Conservation (phyloP, 305 asterid genomes). For the Fraxinus latifolia region DNA sequence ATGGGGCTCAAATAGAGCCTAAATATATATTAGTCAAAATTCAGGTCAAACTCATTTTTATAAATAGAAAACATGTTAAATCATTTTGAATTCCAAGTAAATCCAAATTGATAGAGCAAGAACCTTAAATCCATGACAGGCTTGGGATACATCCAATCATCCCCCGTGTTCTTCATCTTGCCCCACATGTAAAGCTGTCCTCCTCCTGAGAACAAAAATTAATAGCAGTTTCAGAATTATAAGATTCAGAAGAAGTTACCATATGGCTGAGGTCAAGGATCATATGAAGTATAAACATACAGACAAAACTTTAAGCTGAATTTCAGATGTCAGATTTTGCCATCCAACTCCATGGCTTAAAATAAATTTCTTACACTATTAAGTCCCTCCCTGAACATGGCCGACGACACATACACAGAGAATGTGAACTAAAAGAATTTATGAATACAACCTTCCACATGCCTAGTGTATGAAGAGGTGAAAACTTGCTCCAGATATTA, state of each 20-base stretch:
- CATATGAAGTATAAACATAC: background rate
- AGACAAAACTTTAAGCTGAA: background rate
- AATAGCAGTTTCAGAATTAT: background rate
- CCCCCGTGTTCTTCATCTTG: conserved; percentile 87
- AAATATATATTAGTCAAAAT: background rate
- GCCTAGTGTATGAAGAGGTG: background rate
- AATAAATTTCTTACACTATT: background rate
- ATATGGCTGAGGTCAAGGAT: background rate
- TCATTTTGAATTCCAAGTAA: conserved; percentile 7
- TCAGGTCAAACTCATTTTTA: background rate
- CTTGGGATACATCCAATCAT: conserved; percentile 99
- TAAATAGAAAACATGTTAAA: background rate
- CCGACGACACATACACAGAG: background rate
- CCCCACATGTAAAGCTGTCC: conserved; percentile 99
- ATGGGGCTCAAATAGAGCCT: background rate
- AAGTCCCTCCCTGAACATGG: background rate
- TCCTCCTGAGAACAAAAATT: conserved; percentile 57
- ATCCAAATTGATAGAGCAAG: conserved; percentile 22
- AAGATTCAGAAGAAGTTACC: conserved; percentile 15
- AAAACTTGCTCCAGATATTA: background rate
- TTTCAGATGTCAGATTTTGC: background rate
- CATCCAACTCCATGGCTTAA: background rate
- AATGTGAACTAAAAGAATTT: background rate
- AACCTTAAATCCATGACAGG: conserved; percentile 97
- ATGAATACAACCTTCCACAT: background rate